Evolutionary conservation across 371 early-diverging fungal genomes (phyloP).

Genomic region (Umbelopsis sp.): DNA sequence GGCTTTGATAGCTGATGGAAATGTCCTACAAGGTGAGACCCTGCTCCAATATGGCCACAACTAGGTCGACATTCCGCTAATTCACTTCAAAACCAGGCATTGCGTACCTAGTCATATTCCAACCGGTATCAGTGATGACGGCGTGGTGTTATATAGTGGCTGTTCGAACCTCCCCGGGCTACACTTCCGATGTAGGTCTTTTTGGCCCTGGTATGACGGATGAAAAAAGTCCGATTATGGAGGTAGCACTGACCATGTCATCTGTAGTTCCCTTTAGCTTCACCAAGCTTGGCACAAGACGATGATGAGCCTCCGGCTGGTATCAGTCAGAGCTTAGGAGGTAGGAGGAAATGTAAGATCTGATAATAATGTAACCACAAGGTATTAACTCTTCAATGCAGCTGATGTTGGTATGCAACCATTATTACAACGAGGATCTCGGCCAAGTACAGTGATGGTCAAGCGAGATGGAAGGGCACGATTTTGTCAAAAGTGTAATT

Average conservation of each 20-base stretch:
- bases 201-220: background rate
- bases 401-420: background rate
- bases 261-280: background rate
- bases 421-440: background rate
- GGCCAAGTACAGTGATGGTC: conserved; percentile 38
- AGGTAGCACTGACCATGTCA: background rate
- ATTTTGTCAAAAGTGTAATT: conserved; percentile 68
- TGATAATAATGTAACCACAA: conserved; percentile 6
- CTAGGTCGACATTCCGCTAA: background rate
- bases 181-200: conserved; percentile 30
- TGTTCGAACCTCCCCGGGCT: conserved; percentile 47
- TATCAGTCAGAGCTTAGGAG: conserved; percentile 23
- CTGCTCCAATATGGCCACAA: background rate
- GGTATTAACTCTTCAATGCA: background rate
- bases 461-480: conserved; percentile 60
- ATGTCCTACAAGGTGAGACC: conserved; percentile 37
- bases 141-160: conserved; percentile 49
- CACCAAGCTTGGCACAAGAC: background rate
- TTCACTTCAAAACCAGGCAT: conserved; percentile 24
- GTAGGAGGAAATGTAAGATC: background rate
- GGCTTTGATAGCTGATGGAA: conserved; percentile 33
- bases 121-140: conserved; percentile 40
- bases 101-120: conserved; percentile 39
- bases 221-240: background rate
- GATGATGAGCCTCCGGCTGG: background rate